Evolutionary conservation across 2,329 filamentous ascomycete species (phyloP), one percentile per base, ranked within the genome.

Genomic region (Fusarium sp.): DNA sequence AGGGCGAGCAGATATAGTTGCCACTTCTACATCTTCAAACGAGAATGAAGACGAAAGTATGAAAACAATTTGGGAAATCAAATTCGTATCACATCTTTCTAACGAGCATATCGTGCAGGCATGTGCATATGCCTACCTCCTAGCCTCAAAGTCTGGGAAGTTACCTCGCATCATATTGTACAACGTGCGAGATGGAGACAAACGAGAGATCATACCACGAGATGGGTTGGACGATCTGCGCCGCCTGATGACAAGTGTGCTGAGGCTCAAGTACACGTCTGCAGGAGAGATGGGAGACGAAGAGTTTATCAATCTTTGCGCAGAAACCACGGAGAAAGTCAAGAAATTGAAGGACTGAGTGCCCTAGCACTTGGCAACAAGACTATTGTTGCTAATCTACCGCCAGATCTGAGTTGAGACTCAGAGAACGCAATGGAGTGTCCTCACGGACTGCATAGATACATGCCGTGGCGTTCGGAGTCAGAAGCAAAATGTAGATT

Each of bases 51-150:
- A 36, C 2, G 15, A 39, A 9, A 19, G 31, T 11, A 13, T 41
- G 13, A 39, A 63, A 13, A 39, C 57, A 11, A 44, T 74, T 24
- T 74, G 71, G 71, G 72, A 74, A 58, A 68, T 74, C 43, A 75
- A 75, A 34, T 74, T 74, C 53, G 70, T 72, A 6, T 58, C 61
- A 4, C 12, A 63, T 7, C 63, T 75, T 11, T 57, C 67, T 11
- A 59, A 65, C 9, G 60, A 71, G 36, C 65, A 75, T 13, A 44
- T 70, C 12, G 38, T 74, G 10, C 73, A 75, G 34, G 61, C 61
- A 10, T 70, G 65, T 19, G 45, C 55, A 7, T 74, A 74, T 58
- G 68, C 66, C 29, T 71, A 72, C 43, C 44, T 74, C 5, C 52
- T 53, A 28, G 49, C 56, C 5, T 32, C 36, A 6, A 2, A 40